Evolutionary conservation across 2,329 filamentous ascomycete genomes (phyloP), one percentile per base, ranked within the genome.

Genomic region (Rutstroemia sp.): DNA sequence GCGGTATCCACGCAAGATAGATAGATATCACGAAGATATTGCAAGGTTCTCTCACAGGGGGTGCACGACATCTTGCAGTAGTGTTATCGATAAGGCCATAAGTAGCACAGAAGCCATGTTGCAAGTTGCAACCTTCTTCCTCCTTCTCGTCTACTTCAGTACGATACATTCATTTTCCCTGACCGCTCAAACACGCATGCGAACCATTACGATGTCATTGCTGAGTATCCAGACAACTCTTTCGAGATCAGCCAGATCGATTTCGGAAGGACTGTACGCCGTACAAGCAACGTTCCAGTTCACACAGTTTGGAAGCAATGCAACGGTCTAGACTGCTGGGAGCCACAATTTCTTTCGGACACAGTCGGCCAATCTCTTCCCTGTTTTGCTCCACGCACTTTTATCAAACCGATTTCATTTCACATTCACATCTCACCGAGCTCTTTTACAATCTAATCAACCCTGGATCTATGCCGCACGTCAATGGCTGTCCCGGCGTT

Each of bases 21-120:
- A 45, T 9, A 40, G 39, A 40, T 7, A 16, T 40, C 39, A 16
- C 36, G 19, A 19, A 17, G 36, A 36, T 55, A 36, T 48, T 44
- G 7, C 53, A 51, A 42, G 38, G 17, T 14, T 50, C 23, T n/a
- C 39, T 25, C 9, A 25, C 17, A 19, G 21, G 21, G 44, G 44
- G 19, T 25, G 44, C 53, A 51, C 53, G 40, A 27, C 47, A 55
- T 48, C 25, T 25, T 38, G 40, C 49, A 49, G 44, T 46, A 46
- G 44, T 44, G 30, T 55, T 55, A 55, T 55, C 53, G 53, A 55
- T 50, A 55, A 55, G 53, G 44, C 44, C 40, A 19, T 17, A 16
- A 17, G 27, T 46, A n/a, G 16, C 23, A 44, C 38, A 46, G 44
- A 38, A 14, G n/a, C 19, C 30, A 34, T 44, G 16, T 17, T 7